Evolutionary conservation across 345 rosid genomes (phyloP).

Genomic region (Hirschfeldia incana): DNA sequence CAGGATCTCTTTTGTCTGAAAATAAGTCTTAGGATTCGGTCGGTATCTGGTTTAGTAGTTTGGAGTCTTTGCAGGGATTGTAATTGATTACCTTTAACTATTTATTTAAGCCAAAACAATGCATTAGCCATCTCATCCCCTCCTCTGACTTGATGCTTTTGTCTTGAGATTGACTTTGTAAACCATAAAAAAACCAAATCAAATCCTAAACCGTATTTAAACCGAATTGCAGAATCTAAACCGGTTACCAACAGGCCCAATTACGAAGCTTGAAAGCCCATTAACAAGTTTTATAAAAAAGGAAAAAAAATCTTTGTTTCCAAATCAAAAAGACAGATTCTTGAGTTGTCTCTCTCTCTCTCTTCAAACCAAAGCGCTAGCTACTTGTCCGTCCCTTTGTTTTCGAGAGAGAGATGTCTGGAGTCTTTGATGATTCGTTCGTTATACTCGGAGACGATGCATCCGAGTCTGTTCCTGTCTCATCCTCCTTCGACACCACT

Average conservation of each 20-base stretch:
- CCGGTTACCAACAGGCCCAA: neutral
- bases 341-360: slow-evolving; percentile 15
- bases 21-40: slow-evolving; percentile 22
- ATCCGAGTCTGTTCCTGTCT: slow-evolving; percentile 38
- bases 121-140: slow-evolving; percentile 14
- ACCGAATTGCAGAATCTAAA: neutral
- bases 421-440: slow-evolving; percentile 43
- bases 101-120: neutral
- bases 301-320: neutral
- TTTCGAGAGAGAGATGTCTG: slow-evolving; percentile 50
- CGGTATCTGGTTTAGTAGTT: neutral
- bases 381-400: neutral
- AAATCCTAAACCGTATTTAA: too few species aligned
- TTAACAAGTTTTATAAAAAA: neutral
- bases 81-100: slow-evolving; percentile 6
- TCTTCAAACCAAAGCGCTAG: neutral
- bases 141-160: neutral
- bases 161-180: too few species aligned
- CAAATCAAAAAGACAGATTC: slow-evolving; percentile 21
- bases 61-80: neutral
- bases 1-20: slow-evolving; percentile 9
- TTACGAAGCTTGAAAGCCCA: slow-evolving; percentile 16
- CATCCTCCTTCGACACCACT: slow-evolving; percentile 42
- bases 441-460: slow-evolving; percentile 46
- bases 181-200: too few species aligned